These are phyloP conservation scores for Pseudocercospora crystallina DNA, from an alignment of 2,329 filamentous ascomycete genomes.

Conservation along the genomic window DNA sequence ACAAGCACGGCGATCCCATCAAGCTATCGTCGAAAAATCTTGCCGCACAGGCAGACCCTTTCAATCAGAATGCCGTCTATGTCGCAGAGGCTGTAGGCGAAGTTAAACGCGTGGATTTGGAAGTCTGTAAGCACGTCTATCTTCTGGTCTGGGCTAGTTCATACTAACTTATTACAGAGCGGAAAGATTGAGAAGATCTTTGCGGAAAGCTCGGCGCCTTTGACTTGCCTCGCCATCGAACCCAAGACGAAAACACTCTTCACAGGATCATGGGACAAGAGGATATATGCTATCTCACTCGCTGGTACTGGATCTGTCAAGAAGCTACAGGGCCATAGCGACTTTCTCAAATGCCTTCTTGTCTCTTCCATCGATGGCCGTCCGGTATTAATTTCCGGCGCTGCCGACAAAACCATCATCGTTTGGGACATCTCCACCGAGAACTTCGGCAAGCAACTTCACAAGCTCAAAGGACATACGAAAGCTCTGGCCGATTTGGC, in stretches of 20 bases:
- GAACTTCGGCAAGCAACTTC: slow-evolving; percentile 59
- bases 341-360: slow-evolving; percentile 85
- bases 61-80: slow-evolving; percentile 61
- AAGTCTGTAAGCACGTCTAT: slow-evolving; percentile 62
- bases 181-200: slow-evolving; percentile 54
- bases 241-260: slow-evolving; percentile 60
- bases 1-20: slow-evolving; percentile 80
- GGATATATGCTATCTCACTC: slow-evolving; percentile 70
- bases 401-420: slow-evolving; percentile 53
- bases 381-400: slow-evolving; percentile 52
- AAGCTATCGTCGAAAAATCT: slow-evolving; percentile 82
- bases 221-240: slow-evolving; percentile 73
- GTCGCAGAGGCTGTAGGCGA: slow-evolving; percentile 85
- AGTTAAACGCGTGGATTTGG: slow-evolving; percentile 69
- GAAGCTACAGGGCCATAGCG: slow-evolving; percentile 63
- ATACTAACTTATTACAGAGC: slow-evolving; percentile 36
- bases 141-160: neutral
- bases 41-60: slow-evolving; percentile 67
- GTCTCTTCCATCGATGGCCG: slow-evolving; percentile 61
- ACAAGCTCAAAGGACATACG: slow-evolving; percentile 74
- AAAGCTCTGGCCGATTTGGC: slow-evolving; percentile 78
- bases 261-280: slow-evolving; percentile 93
- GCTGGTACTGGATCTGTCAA: neutral
- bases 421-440: slow-evolving; percentile 72
- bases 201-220: slow-evolving; percentile 73